Conservation (phyloP, 2,329 filamentous ascomycete species). For the Cryphonectria parasitica region DNA sequence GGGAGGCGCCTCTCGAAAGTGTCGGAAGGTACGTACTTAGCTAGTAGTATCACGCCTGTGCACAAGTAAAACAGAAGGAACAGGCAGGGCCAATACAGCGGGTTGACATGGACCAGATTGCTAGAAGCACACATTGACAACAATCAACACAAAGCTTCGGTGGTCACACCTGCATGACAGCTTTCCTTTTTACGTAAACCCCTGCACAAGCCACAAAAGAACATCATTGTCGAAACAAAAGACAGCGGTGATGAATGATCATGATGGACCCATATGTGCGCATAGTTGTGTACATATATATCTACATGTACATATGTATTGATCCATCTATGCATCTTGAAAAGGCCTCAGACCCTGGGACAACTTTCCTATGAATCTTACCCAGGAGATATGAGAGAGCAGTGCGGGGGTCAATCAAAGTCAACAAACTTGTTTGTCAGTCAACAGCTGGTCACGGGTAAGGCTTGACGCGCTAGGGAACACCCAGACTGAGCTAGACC, state of each 20-base stretch:
- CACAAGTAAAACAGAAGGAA: neutral
- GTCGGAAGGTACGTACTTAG: neutral
- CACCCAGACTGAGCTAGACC: neutral
- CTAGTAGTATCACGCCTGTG: neutral
- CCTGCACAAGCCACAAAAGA: neutral
- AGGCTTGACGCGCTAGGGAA: constrained; percentile 2
- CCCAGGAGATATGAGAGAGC: neutral
- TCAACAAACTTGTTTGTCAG: neutral
- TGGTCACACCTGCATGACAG: neutral
- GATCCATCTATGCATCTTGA: neutral
- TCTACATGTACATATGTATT: too few relatives aligned
- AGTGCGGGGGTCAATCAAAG: neutral
- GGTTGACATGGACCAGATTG: neutral
- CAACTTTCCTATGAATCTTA: neutral
- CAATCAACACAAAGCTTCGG: neutral
- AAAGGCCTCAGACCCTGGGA: neutral
- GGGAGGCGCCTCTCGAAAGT: neutral
- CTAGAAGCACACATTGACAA: neutral
- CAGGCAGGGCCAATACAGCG: too few relatives aligned
- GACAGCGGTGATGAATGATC: neutral
- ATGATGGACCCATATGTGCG: neutral
- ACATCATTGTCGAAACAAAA: neutral
- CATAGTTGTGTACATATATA: neutral
- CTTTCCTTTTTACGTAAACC: neutral
- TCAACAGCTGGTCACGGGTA: neutral